Evolutionary conservation across 139 green algal species (phyloP).

Genomic region (Chlorokybus atmophyticus): DNA sequence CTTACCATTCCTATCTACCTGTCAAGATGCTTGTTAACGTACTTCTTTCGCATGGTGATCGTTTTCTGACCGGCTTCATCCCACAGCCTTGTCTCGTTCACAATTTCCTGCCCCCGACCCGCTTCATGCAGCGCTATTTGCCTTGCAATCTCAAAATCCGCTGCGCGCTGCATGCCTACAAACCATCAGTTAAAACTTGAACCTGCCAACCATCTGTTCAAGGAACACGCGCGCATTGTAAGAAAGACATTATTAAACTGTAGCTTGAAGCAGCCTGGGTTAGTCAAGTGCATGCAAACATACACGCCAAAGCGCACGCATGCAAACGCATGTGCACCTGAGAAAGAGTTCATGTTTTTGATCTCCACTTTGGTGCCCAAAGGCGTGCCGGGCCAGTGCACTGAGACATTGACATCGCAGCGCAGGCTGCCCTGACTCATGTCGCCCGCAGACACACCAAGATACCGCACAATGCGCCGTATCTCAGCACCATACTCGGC

Average conservation of each 20-base stretch:
- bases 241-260: too few relatives aligned
- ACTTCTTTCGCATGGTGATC: slow-evolving; percentile 49
- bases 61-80: slow-evolving; percentile 53
- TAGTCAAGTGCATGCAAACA: too few relatives aligned
- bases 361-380: slow-evolving; percentile 94
- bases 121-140: slow-evolving; percentile 51
- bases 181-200: too few relatives aligned
- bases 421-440: slow-evolving; percentile 68
- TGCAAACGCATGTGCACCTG: too few relatives aligned
- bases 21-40: too few relatives aligned
- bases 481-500: slow-evolving; percentile 83
- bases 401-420: slow-evolving; percentile 83
- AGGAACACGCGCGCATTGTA: too few relatives aligned
- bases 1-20: too few relatives aligned
- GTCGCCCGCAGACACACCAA: slow-evolving; percentile 78
- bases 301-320: too few relatives aligned
- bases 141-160: slow-evolving; percentile 82
- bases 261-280: too few relatives aligned
- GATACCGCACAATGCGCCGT: slow-evolving; percentile 65
- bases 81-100: slow-evolving; percentile 88
- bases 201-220: too few relatives aligned
- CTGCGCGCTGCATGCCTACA: slow-evolving; percentile 81
- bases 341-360: slow-evolving; percentile 99
- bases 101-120: slow-evolving; percentile 55
- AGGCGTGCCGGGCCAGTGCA: slow-evolving; percentile 21